Base-by-base conservation (phyloP, 345 rosid genomes). In the Acer negundo region DNA sequence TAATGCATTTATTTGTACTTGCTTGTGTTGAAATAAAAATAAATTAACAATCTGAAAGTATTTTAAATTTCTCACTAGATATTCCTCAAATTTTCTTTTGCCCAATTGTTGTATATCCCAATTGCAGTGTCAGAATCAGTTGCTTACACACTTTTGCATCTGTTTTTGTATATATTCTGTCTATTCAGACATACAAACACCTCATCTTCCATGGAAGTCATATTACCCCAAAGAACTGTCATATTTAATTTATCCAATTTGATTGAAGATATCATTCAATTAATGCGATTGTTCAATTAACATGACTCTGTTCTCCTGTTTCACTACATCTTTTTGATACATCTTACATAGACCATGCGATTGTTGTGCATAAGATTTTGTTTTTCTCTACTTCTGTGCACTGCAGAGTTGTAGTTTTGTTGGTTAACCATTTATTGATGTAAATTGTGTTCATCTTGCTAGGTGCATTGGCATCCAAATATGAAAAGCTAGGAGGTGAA, bases 401-500 rank as follows among this genome's bases (percentile, higher is more conserved):
- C 23, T 22, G 8, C 28, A 53, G 56, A 22, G 62, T 66, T 77
- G 35, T 22, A 7, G 46, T 70, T 46, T 62, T 56, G 22, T 66
- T 46, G 31, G 51, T 44, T 64, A 23, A 35, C 26, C 28, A 51
- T 67, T 76, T 44, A 28, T 17, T 67, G 23, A 35, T 55, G 55
- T 7, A 19, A 65, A 22, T 65, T 19, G 12, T 23, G 24, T 70
- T 61, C 7, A 62, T 74, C 38, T 73, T 81, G 6, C 69, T 71
- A 91, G 95, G 97, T 78, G 89, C 94, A 7, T 84, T 96, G 81
- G 99, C 94, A 65, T 84, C 94, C 64, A 92, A 89, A 82, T 95
- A 88, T 78, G 97, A 95, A 87, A 88, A 92, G 80, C 88, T 93
- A 49, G 96, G 98, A 11, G 98, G 94, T 80, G 96, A 91, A 80